These are phyloP conservation scores for Backusella australiensis DNA, from an alignment of 192 early-diverging fungal genomes.

Conservation along the genomic window DNA sequence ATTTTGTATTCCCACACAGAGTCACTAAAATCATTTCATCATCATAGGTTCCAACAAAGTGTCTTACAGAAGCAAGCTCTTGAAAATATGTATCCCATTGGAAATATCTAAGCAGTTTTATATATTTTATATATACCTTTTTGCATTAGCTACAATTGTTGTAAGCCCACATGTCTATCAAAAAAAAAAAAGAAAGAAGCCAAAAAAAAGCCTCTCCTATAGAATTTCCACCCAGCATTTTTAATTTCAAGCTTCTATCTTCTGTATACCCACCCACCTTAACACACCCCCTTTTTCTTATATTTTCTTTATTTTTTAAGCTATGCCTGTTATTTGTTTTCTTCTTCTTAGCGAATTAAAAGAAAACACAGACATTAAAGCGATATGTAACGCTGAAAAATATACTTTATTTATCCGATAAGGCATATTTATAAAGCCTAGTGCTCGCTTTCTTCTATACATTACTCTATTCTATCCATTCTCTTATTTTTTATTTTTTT, in stretches of 20 bases:
- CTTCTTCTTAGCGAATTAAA: neutral
- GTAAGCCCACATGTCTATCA: neutral
- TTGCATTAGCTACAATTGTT: neutral
- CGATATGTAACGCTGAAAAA: neutral
- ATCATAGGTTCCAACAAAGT: conserved; percentile 31
- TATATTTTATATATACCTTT: conserved; percentile 2
- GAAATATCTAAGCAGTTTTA: conserved; percentile 23
- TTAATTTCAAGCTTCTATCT: neutral
- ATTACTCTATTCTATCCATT: neutral
- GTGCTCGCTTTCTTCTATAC: neutral
- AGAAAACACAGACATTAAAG: neutral
- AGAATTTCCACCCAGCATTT: neutral
- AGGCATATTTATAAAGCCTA: neutral
- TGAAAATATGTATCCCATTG: conserved; percentile 39
- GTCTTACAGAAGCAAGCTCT: conserved; percentile 38
- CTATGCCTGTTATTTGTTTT: neutral
- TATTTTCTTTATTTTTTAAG: neutral
- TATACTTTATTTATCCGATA: neutral
- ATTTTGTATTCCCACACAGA: neutral
- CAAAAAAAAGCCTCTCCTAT: neutral
- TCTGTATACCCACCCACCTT: neutral
- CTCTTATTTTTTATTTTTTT: neutral
- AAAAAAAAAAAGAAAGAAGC: neutral
- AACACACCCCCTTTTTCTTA: neutral
- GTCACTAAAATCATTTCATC: neutral